Evolutionary conservation across 129 eudicot genomes (phyloP), one percentile per base, ranked within the genome.

Genomic region (Lactuca sativa): DNA sequence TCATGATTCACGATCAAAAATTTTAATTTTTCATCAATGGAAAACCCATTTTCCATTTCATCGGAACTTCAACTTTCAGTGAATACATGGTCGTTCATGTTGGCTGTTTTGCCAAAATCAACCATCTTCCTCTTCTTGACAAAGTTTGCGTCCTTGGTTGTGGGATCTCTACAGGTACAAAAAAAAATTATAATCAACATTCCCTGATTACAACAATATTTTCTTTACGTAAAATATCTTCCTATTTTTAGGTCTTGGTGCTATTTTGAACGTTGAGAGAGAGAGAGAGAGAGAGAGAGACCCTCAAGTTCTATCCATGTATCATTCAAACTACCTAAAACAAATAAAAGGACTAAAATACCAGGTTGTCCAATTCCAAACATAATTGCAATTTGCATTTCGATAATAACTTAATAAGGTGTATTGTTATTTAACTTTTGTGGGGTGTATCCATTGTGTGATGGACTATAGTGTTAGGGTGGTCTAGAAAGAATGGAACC

Each of bases 11-110:
- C 33, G 95, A 91, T 75, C 80, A 71, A 25, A 79, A 88, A 44
- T 54, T 92, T 7, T 76, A 92, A 0, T 91, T 90, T 61, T 85
- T 92, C 0, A 87, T 83, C 52, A 80, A 91, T 18, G 97, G 95
- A 3, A 79, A 88, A 58, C 95, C 92, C 1, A 80, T 91, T 6
- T 88, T 81, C 17, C 92, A 91, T 65, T 91, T 91, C 37, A 78
- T 91, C 16, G 95, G 95, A 25, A 91, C 92, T 0, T 90, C 97
- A 12, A 90, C 95, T 10, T 90, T 90, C 32, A 90, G 97, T 9
- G 97, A 90, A 70, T 90, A 87, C 75, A 90, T 91, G 1, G 97
- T 90, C 44, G 67, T 70, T 38, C 97, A 87, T 79, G 89, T 77
- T 61, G 97, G 97, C 0, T 87, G 89, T 73, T 66, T 90, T 66